phyloP scores from a whole-genome alignment of 495 filamentous ascomycete species.

The Oidiodendron maius region DNA sequence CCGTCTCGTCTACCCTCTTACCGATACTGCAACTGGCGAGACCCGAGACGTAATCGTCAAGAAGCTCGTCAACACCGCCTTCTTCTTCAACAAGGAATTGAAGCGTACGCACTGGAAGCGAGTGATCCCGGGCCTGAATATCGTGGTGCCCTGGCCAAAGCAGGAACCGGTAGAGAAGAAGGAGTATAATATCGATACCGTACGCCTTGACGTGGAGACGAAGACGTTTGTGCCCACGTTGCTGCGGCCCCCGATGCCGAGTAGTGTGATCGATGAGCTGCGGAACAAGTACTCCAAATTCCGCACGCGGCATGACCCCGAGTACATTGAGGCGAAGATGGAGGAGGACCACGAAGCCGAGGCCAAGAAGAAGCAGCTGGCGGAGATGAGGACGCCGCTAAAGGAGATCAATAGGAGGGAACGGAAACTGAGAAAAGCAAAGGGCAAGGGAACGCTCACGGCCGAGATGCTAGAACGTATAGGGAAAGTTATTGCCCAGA shows the following conservation, averaged over 20 bases:
- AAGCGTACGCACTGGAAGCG: slow-evolving; percentile 35
- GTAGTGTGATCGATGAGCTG: slow-evolving; percentile 76
- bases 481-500: slow-evolving; percentile 58
- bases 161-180: slow-evolving; percentile 36
- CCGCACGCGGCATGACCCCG: slow-evolving; percentile 71
- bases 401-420: slow-evolving; percentile 33
- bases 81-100: slow-evolving; percentile 30
- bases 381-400: slow-evolving; percentile 31
- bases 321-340: slow-evolving; percentile 57
- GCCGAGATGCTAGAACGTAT: slow-evolving; percentile 59
- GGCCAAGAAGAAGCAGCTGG: slow-evolving; percentile 33
- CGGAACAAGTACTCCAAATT: slow-evolving; percentile 79
- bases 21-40: slow-evolving; percentile 54
- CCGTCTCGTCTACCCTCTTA: slow-evolving; percentile 72
- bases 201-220: slow-evolving; percentile 68
- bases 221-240: slow-evolving; percentile 72
- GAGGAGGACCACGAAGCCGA: slow-evolving; percentile 56
- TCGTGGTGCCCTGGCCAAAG: slow-evolving; percentile 70
- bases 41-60: slow-evolving; percentile 69
- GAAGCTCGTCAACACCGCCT: slow-evolving; percentile 44
- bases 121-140: slow-evolving; percentile 52
- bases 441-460: slow-evolving; percentile 35
- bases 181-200: slow-evolving; percentile 62
- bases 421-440: slow-evolving; percentile 34
- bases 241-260: slow-evolving; percentile 70